A percentile compares a stretch with the other conserved stretches of the same genome.
Conservation (phyloP, 2,329 filamentous ascomycete genomes). For the Talaromyces sp. region DNA sequence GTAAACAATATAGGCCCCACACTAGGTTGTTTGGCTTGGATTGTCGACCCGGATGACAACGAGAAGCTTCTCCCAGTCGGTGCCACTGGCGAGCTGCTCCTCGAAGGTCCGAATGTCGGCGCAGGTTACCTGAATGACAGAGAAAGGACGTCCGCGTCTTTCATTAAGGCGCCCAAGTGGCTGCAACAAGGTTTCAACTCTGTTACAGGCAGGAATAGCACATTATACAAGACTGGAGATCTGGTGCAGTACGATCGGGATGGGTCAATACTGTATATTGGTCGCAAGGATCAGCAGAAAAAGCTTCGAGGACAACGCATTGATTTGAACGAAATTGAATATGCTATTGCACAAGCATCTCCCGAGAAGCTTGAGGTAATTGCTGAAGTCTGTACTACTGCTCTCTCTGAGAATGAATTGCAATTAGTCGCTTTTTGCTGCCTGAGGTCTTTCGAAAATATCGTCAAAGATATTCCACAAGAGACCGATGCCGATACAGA, state of each 20-base stretch:
- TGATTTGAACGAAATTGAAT: slow-evolving; percentile 42
- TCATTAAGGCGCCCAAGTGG: slow-evolving; percentile 21
- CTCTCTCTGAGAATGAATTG: not conserved
- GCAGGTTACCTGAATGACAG: slow-evolving; percentile 29
- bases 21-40: slow-evolving; percentile 31
- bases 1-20: slow-evolving; percentile 1
- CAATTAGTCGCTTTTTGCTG: not conserved
- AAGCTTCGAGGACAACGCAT: slow-evolving; percentile 43
- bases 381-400: not conserved
- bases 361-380: slow-evolving; percentile 41
- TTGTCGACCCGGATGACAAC: slow-evolving; percentile 38
- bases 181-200: slow-evolving; percentile 16
- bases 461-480: not conserved
- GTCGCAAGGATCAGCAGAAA: slow-evolving; percentile 37
- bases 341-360: slow-evolving; percentile 34
- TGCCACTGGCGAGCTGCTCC: slow-evolving; percentile 45
- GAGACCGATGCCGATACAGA: not conserved
- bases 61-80: slow-evolving; percentile 43
- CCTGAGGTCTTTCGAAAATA: not conserved
- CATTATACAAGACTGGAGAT: slow-evolving; percentile 36
- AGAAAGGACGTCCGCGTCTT: slow-evolving; percentile 24
- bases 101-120: slow-evolving; percentile 41
- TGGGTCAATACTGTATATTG: slow-evolving; percentile 33
- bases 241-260: slow-evolving; percentile 33
- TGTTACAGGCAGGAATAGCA: slow-evolving; percentile 31